Evolutionary conservation across 495 filamentous ascomycete genomes (phyloP).

Genomic region (Hyaloscypha hepaticicola): DNA sequence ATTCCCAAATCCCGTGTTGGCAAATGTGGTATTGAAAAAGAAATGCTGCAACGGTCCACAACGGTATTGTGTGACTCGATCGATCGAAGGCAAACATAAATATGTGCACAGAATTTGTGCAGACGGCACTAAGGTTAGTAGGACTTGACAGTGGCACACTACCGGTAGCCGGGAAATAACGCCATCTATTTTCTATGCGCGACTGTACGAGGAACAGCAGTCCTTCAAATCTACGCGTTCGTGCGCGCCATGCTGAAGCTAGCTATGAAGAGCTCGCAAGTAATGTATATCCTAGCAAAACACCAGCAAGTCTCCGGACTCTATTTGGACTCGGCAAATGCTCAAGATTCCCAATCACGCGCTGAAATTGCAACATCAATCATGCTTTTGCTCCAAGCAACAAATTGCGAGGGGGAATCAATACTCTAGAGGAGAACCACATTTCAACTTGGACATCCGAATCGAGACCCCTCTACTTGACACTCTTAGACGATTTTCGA

Average conservation of each 20-base stretch:
- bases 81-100: not conserved
- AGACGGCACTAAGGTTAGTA: not conserved
- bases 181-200: conserved; percentile 1
- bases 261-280: conserved; percentile 1
- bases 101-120: not conserved
- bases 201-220: not conserved
- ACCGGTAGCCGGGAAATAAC: not conserved
- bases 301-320: not conserved
- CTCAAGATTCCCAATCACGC: not conserved
- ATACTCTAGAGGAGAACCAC: not conserved
- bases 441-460: not conserved
- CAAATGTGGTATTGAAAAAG: not conserved
- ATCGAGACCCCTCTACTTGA: conserved; percentile 20
- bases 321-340: not conserved
- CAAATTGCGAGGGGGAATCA: not conserved
- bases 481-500: conserved; percentile 37
- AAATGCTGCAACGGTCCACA: not conserved
- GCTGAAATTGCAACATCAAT: conserved; percentile 3
- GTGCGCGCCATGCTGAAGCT: not conserved
- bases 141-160: not conserved
- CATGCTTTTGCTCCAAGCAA: not conserved
- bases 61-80: not conserved
- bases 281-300: conserved; percentile 3
- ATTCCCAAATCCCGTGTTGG: not conserved
- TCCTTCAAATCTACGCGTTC: not conserved